These are phyloP conservation scores for Russula sp. DNA, from an alignment of 768 basidiomycete genomes.

Conservation along the genomic window DNA sequence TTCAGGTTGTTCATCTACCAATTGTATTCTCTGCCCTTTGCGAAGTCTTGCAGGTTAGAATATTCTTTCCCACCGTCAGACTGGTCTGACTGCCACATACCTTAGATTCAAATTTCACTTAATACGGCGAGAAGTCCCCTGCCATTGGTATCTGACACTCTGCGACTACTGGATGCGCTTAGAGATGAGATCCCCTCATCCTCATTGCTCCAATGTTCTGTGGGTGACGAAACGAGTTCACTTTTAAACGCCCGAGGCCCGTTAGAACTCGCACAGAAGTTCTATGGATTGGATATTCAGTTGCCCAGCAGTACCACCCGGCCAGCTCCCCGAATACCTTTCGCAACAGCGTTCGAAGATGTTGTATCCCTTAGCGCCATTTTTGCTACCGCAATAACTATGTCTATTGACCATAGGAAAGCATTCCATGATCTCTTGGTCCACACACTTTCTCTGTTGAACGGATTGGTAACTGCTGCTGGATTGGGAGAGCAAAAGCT, in stretches of 20 bases:
- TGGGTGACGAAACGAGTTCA: neutral
- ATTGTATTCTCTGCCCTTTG: constrained; percentile 65
- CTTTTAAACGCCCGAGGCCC: constrained; percentile 10
- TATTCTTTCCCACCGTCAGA: neutral
- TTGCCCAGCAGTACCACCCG: neutral
- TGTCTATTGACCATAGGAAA: constrained; percentile 29
- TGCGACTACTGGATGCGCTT: constrained; percentile 14
- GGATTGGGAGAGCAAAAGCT: constrained; percentile 32
- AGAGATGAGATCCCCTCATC: constrained; percentile 15
- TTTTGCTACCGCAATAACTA: constrained; percentile 33
- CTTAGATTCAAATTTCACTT: constrained; percentile 6
- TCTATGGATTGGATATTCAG: constrained; percentile 45
- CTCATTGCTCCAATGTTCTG: constrained; percentile 5
- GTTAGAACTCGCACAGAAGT: constrained; percentile 28
- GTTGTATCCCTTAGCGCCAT: constrained; percentile 41
- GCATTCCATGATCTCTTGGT: constrained; percentile 46
- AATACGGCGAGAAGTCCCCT: constrained; percentile 1
- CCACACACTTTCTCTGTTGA: constrained; percentile 46
- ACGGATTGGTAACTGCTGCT: constrained; percentile 43
- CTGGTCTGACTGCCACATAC: neutral
- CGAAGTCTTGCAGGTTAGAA: constrained; percentile 56
- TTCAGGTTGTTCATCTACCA: constrained; percentile 73
- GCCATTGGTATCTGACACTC: constrained; percentile 7
- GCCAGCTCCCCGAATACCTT: constrained; percentile 39
- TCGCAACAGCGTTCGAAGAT: constrained; percentile 53